These are phyloP conservation scores for Aspergillus nanangensis DNA, from an alignment of 495 filamentous ascomycete genomes.

Conservation along the genomic window DNA sequence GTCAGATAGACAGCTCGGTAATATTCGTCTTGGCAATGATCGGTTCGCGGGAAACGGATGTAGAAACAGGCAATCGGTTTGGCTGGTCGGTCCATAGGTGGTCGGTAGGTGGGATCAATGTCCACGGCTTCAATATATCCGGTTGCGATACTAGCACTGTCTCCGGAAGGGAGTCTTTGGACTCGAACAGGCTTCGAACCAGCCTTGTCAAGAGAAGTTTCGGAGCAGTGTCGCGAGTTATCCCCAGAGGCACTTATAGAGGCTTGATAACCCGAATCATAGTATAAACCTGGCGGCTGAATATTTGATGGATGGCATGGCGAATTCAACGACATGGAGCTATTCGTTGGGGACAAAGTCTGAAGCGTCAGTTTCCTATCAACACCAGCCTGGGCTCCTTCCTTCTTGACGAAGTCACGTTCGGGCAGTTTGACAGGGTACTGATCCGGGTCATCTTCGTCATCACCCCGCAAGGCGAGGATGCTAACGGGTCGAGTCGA, in stretches of 20 bases:
- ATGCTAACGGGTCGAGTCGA: constrained; percentile 83
- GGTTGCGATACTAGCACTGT: constrained; percentile 47
- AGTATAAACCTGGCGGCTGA: constrained; percentile 6
- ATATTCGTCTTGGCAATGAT: constrained; percentile 54
- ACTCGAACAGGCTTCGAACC: constrained; percentile 40
- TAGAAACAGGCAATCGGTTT: constrained; percentile 91
- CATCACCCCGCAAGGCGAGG: constrained; percentile 76
- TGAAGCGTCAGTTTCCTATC: constrained; percentile 39
- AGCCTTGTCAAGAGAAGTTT: constrained; percentile 10
- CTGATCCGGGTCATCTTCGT: constrained; percentile 82
- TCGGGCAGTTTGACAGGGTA: constrained; percentile 75
- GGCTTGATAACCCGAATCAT: constrained; percentile 21
- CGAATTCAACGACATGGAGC: constrained; percentile 44
- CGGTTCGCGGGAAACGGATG: constrained; percentile 55
- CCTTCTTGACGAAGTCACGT: constrained; percentile 54
- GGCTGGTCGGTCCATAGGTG: constrained; percentile 64
- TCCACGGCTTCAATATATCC: constrained; percentile 90
- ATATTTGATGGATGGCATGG: constrained; percentile 19
- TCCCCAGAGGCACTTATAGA: constrained; percentile 11
- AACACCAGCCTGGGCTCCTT: constrained; percentile 54
- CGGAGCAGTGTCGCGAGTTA: constrained; percentile 14
- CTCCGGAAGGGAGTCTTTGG: constrained; percentile 35
- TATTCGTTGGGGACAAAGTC: constrained; percentile 63
- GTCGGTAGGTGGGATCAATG: constrained; percentile 79
- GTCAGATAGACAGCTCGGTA: constrained; percentile 86